Conservation (phyloP, 306 rosid species). For the Cercis canadensis region DNA sequence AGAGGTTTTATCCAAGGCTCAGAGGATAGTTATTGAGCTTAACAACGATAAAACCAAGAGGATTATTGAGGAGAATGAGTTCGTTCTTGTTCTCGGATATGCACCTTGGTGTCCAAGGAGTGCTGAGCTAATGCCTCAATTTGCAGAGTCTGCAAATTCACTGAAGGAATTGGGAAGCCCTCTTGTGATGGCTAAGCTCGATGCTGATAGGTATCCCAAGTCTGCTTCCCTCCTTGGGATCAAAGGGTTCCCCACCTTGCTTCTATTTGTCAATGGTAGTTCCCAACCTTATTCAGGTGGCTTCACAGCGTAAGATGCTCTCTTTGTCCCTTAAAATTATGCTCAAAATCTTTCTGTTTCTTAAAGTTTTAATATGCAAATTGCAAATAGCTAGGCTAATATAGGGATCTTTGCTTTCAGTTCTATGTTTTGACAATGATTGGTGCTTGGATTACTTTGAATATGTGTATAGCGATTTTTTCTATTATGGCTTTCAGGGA, state of each 20-base stretch:
- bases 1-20: conserved; percentile 77
- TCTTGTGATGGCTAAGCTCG: conserved; percentile 86
- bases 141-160: conserved; percentile 90
- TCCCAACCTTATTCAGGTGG: conserved; percentile 88
- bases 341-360: background rate
- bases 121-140: conserved; percentile 95
- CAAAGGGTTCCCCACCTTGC: conserved; percentile 89
- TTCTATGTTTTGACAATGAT: background rate
- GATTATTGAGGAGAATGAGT: conserved; percentile 69
- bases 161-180: conserved; percentile 69
- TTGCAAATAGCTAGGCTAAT: background rate
- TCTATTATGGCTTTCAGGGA: conserved; percentile 60
- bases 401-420: background rate
- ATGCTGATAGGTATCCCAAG: conserved; percentile 79
- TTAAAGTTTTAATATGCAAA: background rate
- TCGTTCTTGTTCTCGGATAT: conserved; percentile 82
- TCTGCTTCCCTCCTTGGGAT: conserved; percentile 77
- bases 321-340: conserved; percentile 7
- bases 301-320: conserved; percentile 68
- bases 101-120: conserved; percentile 98
- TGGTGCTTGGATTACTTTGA: conserved; percentile 39
- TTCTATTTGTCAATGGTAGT: conserved; percentile 85
- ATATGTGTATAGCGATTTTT: conserved; percentile 12
- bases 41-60: conserved; percentile 73
- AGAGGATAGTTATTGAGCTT: conserved; percentile 85